Evolutionary conservation across 805 yeast species (phyloP).

Genomic region (Candida chauliodis): DNA sequence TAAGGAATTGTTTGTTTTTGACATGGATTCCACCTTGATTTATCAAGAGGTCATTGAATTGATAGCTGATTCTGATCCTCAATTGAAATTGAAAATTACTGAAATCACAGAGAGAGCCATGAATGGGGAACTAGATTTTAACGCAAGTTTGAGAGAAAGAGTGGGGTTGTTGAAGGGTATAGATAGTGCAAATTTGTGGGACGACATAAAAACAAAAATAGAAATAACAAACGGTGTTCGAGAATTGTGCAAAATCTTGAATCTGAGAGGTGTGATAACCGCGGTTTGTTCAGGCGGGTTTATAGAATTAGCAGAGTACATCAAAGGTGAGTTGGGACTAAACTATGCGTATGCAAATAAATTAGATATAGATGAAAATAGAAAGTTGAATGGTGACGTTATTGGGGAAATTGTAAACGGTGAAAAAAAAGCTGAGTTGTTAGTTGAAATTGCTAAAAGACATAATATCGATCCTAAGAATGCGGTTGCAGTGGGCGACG

Average conservation of each 20-base stretch:
- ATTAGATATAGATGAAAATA: slow-evolving; percentile 42
- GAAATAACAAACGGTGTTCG: slow-evolving; percentile 81
- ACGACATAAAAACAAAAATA: slow-evolving; percentile 66
- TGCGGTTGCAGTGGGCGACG: slow-evolving; percentile 91
- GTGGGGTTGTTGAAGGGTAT: slow-evolving; percentile 82
- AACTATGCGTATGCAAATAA: slow-evolving; percentile 90
- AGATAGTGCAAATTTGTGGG: slow-evolving; percentile 69
- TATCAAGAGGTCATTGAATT: slow-evolving; percentile 95
- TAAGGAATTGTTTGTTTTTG: slow-evolving; percentile 76
- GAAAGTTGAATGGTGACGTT: slow-evolving; percentile 69
- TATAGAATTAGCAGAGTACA: slow-evolving; percentile 76
- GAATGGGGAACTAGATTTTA: slow-evolving; percentile 95
- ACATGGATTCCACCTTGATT: slow-evolving; percentile 96
- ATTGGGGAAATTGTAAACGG: slow-evolving; percentile 86
- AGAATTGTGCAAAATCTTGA: slow-evolving; percentile 63
- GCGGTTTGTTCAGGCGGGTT: slow-evolving; percentile 97
- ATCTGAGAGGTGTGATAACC: slow-evolving; percentile 57
- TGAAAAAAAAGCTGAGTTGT: slow-evolving; percentile 68
- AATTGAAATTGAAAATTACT: slow-evolving; percentile 82
- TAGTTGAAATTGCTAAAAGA: slow-evolving; percentile 55
- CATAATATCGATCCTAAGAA: slow-evolving; percentile 48
- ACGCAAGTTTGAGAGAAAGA: slow-evolving; percentile 70
- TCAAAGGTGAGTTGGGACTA: slow-evolving; percentile 62
- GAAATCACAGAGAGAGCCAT: slow-evolving; percentile 89
- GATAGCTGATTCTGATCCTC: slow-evolving; percentile 84